Base-by-base conservation (phyloP, 306 rosid species). In the Castanopsis chinensis region DNA sequence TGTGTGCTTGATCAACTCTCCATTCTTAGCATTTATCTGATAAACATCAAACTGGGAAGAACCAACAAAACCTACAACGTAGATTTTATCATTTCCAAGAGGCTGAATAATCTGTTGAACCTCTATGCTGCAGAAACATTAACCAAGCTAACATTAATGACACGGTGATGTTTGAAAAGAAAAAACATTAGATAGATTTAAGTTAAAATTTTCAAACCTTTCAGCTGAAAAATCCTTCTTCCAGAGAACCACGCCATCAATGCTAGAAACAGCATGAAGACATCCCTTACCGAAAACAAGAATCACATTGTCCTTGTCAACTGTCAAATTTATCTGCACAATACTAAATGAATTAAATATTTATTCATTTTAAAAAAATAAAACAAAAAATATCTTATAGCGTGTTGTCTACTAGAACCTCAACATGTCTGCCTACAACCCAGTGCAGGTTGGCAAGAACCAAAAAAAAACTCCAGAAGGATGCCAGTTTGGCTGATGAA, bases 161-260 rank as follows among this genome's bases (percentile, higher is more conserved):
- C 60, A 68, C 35, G 57, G 57, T 5, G 43, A 76, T 45, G 60
- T 85, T 85, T 78, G 15, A 12, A 27, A 69, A 79, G 69, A 45
- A 79, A 74, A 79, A 33, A 57, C 28, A 6, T 27, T 33, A 64
- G 54, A 69, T 61, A 72, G 63, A 76, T 58, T 43, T 72, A 76
- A 79, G 57, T 67, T 74, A 69, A 73, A 70, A 72, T 27, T 9
- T 57, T 17, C 14, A 65, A 86, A 96, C 98, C 97, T 91, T 85
- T 93, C 92, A 65, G 80, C 81, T 8, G 86, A 75, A 85, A 93
- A 78, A 85, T 93, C 94, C 75, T 85, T 88, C 84, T 61, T 90
- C 99, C 98, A 96, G 69, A 93, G 86, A 84, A 89, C 78, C 74
- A 89, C 92, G 33, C 99, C 99, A 35, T 89, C 92, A 67, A 91